Evolutionary conservation across 768 basidiomycete genomes (phyloP), one percentile per base, ranked within the genome.

Genomic region (Psilocybe tampanensis): DNA sequence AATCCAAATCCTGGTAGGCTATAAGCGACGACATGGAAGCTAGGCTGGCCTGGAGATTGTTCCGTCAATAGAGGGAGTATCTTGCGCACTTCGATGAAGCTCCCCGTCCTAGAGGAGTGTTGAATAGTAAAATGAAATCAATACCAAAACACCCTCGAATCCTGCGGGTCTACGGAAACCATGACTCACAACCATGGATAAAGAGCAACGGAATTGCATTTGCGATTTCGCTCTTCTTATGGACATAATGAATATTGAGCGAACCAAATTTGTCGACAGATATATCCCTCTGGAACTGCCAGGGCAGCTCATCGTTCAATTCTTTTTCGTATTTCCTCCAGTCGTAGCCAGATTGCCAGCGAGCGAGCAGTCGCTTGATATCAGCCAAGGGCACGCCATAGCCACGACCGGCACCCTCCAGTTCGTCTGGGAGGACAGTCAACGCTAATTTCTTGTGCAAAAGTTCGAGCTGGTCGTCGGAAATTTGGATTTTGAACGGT

Each of bases 1-100:
- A 85, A 86, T 0, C 82, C 86, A 67, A 71, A 88, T 0, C 83
- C 84, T 9, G 85, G 86, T 13, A 87, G 62, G 60, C 85, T 81
- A 22, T 79, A 58, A 0, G 80, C 82, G 0, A 88, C 83, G 17
- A 88, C 82, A 11, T 26, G 24, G 21, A 52, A 42, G 45, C 41
- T 43, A 11, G 42, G 26, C 43, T 18, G 13, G 8, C 15, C 44
- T 19, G 52, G 26, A 3, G 17, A 34, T 23, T 26, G 34, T 42
- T 52, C 29, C 33, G 43, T 42, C 11, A 12, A 12, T 8, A 24
- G 32, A 18, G 17, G 22, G 2, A 21, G 26, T 24, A 15, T 51
- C 50, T 19, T 49, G 42, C 42, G 53, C 15, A 44, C 43, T 54
- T 52, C 51, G 15, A 42, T 26, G 51, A 52, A 52, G 26, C 51